Base-by-base conservation (phyloP, 1,139 yeast genomes). In the Candida sp. region DNA sequence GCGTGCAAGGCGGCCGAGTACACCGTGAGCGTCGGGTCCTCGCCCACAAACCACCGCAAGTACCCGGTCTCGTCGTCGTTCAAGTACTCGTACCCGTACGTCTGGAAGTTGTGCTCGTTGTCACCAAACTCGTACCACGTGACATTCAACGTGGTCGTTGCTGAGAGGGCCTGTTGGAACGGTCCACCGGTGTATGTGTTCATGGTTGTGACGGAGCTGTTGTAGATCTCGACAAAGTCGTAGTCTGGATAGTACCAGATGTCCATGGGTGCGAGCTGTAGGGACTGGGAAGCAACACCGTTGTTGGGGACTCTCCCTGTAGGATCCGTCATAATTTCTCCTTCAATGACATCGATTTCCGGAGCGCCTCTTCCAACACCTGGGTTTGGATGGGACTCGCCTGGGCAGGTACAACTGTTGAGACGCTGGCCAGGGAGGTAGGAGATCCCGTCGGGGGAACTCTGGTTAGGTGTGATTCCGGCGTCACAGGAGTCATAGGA, bases 351-450 rank as follows among this genome's bases (percentile, higher is more conserved):
- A 80, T 90, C 96, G 58, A 90, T 87, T 77, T 90, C 97, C 1
- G 96, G 96, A 0, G 96, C 94, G 46, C 96, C 96, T 65, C 96
- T 81, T 25, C 96, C 96, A 1, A 68, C 69, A 38, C 96, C 96
- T 5, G 76, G 79, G 60, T 84, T 89, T 33, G 96, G 96, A 65
- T 90, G 96, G 47, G 85, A 90, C 59, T 84, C 89, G 22, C 87
- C 90, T 44, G 75, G 72, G 70, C 96, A 90, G 0, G 90, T 83
- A 70, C 96, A 90, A 31, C 74, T 65, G 63, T 77, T 83, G 52
- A 90, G 73, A 53, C 81, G 78, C 72, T 90, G 96, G 25, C 96
- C 96, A 0, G 91, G 90, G 40, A 90, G 72, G 61, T 81, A 87
- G 6, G 90, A 85, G 45, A 89, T 79, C 43, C 97, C 97, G 68